phyloP scores from a whole-genome alignment of 352 stramenopile species.

The Thraustochytrium sp. region DNA sequence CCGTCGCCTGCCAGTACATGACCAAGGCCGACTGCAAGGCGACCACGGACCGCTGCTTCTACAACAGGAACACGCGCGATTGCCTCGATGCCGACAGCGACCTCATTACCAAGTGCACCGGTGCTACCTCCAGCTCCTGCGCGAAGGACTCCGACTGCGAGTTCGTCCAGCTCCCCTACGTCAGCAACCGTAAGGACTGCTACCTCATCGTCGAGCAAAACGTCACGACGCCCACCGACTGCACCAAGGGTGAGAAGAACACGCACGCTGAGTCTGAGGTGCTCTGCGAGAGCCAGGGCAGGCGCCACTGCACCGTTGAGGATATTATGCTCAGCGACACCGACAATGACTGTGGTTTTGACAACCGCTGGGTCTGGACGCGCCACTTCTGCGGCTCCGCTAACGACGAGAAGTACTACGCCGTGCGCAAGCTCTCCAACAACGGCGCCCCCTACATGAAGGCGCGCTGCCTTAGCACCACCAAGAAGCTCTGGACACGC shows the following conservation, averaged over 20 bases:
- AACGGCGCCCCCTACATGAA: too few species aligned
- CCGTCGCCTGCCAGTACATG: not conserved
- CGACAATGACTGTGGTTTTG: not conserved
- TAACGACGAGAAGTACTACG: not conserved
- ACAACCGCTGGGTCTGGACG: not conserved
- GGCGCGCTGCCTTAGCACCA: too few species aligned
- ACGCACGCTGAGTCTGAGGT: not conserved
- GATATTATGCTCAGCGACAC: not conserved
- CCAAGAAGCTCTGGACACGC: too few species aligned
- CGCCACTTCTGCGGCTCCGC: not conserved
- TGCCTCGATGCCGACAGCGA: not conserved
- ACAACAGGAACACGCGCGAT: not conserved
- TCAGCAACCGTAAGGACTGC: not conserved
- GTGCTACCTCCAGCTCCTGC: not conserved
- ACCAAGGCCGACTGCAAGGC: not conserved
- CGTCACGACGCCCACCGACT: not conserved
- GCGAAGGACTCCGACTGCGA: not conserved
- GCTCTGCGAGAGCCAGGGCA: not conserved
- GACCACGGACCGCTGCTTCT: not conserved
- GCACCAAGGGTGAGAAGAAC: not conserved
- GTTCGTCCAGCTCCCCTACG: not conserved
- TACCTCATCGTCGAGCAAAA: not conserved
- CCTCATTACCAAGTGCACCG: too few species aligned
- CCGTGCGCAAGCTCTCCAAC: too few species aligned
- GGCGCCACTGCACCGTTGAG: not conserved